phyloP scores from a whole-genome alignment of 352 stramenopile species.

The Phytopythium oedochilum region DNA sequence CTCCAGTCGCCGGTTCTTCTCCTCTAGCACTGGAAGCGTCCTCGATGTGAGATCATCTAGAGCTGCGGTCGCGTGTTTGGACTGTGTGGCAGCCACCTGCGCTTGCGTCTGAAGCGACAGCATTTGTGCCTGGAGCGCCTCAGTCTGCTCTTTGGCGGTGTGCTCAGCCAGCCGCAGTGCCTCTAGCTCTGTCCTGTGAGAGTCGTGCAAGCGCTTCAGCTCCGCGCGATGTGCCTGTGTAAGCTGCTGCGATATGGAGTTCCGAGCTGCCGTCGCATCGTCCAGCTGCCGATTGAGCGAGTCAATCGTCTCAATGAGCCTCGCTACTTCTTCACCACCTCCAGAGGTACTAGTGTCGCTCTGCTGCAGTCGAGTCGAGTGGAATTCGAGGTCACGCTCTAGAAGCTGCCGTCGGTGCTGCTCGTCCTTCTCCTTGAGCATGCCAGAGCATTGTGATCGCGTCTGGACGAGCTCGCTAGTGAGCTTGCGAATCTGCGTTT shows the following conservation, averaged over 20 bases:
- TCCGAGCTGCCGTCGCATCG: constrained; percentile 28
- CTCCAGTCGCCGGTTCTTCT: constrained; percentile 61
- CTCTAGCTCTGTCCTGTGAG: constrained; percentile 67
- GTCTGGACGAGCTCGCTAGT: constrained; percentile 43
- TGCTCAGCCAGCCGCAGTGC: constrained; percentile 54
- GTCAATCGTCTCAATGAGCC: constrained; percentile 74
- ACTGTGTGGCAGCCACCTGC: constrained; percentile 44
- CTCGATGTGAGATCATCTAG: constrained; percentile 51
- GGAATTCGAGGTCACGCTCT: constrained; percentile 36
- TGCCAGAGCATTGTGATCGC: constrained; percentile 25
- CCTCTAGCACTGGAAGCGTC: constrained; percentile 45
- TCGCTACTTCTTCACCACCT: constrained; percentile 30
- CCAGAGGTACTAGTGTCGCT: background rate
- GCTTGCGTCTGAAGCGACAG: constrained; percentile 46
- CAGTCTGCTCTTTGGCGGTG: constrained; percentile 48
- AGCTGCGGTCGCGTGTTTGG: constrained; percentile 35
- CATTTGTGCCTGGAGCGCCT: constrained; percentile 40
- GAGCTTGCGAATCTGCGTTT: constrained; percentile 29
- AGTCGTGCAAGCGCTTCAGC: constrained; percentile 55
- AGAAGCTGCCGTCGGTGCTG: constrained; percentile 46
- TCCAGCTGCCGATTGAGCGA: constrained; percentile 56
- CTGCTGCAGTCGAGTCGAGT: constrained; percentile 12
- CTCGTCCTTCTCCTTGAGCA: constrained; percentile 56
- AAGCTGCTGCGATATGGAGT: constrained; percentile 32
- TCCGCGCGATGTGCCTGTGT: constrained; percentile 40